Evolutionary conservation across 176 grass and related monocot genomes (phyloP).

Genomic region (Oryza brachyantha): DNA sequence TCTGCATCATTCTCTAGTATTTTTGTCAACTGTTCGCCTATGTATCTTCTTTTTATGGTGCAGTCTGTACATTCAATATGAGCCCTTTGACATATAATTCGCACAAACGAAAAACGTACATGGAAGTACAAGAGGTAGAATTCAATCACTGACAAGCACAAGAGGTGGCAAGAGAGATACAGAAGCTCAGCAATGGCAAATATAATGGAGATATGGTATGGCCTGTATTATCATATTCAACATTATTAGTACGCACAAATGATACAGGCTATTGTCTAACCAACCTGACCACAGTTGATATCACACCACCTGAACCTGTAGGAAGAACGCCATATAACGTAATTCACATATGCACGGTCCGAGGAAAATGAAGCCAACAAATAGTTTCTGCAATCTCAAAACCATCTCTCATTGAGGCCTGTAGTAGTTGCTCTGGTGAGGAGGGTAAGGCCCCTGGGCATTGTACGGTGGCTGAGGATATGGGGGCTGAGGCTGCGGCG

Average conservation of each 20-base stretch:
- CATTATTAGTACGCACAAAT: slow-evolving; percentile 48
- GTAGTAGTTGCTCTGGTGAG: slow-evolving; percentile 72
- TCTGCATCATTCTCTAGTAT: not conserved
- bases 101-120: too few species aligned
- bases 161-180: not conserved
- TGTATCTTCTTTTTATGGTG: not conserved
- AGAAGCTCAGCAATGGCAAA: not conserved
- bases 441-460: slow-evolving; percentile 50
- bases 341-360: slow-evolving; percentile 30
- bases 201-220: not conserved
- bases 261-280: slow-evolving; percentile 31
- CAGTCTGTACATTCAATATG: not conserved
- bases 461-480: slow-evolving; percentile 69
- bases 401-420: slow-evolving; percentile 55
- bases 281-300: slow-evolving; percentile 12
- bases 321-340: not conserved
- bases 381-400: not conserved
- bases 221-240: not conserved
- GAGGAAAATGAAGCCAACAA: slow-evolving; percentile 24
- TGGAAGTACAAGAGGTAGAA: not conserved
- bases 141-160: not conserved
- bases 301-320: slow-evolving; percentile 28
- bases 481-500: slow-evolving; percentile 50
- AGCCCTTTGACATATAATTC: not conserved
- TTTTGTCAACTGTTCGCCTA: not conserved